These are phyloP conservation scores for Talaromyces amestolkiae DNA, from an alignment of 2,329 filamentous ascomycete genomes.

Conservation along the genomic window DNA sequence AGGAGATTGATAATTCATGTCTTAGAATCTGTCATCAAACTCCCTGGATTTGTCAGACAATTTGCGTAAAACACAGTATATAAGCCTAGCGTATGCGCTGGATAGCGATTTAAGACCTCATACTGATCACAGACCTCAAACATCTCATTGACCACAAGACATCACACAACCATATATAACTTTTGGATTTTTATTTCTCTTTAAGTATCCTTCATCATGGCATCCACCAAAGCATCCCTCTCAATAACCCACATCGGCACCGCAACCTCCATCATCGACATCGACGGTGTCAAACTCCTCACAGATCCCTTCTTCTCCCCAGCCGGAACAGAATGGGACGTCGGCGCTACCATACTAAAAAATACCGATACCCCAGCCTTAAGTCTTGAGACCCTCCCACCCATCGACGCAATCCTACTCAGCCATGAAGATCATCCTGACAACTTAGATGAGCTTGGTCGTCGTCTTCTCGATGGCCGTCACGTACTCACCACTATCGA, in stretches of 20 bases:
- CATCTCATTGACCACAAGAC: too few species aligned
- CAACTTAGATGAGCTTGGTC: constrained; percentile 50
- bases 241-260: constrained; percentile 48
- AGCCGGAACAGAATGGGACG: constrained; percentile 36
- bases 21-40: background rate
- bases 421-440: constrained; percentile 54
- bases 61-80: background rate
- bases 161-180: too few species aligned
- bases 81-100: background rate
- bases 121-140: background rate
- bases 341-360: constrained; percentile 28
- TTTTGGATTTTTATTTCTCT: background rate
- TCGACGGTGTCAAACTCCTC: constrained; percentile 44
- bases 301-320: constrained; percentile 50
- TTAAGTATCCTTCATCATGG: background rate
- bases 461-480: constrained; percentile 47
- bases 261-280: constrained; percentile 49
- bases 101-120: background rate
- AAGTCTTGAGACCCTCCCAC: constrained; percentile 39
- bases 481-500: constrained; percentile 49
- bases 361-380: constrained; percentile 38
- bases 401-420: constrained; percentile 50
- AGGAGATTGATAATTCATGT: background rate
- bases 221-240: constrained; percentile 21
- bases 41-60: background rate